Evolutionary conservation across 768 basidiomycete species (phyloP).

Genomic region (Melanogaster broomeanus): DNA sequence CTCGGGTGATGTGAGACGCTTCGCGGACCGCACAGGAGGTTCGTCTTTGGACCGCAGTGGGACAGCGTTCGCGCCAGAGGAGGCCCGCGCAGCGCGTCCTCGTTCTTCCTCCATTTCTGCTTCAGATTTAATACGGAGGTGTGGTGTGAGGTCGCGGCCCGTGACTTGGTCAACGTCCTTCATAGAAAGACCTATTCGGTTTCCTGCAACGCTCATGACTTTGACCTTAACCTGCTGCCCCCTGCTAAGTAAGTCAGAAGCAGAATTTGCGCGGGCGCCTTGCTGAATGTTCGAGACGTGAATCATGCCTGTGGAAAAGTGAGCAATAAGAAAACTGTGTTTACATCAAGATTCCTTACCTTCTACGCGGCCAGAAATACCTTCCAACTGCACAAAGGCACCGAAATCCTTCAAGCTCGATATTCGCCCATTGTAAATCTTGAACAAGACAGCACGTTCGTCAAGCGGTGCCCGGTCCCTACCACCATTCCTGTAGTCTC

Average conservation of each 20-base stretch:
- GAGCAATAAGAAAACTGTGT: neutral
- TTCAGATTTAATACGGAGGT: slow-evolving; percentile 91
- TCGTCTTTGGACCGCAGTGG: slow-evolving; percentile 63
- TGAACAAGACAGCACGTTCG: slow-evolving; percentile 86
- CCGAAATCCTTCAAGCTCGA: slow-evolving; percentile 92
- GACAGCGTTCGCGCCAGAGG: slow-evolving; percentile 85
- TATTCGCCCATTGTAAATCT: slow-evolving; percentile 90
- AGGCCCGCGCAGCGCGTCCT: slow-evolving; percentile 56
- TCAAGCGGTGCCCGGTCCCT: slow-evolving; percentile 51
- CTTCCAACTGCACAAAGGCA: slow-evolving; percentile 90
- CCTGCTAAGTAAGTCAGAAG: slow-evolving; percentile 82
- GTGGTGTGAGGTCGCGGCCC: slow-evolving; percentile 91
- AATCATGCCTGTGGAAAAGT: slow-evolving; percentile 75
- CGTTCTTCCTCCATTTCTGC: slow-evolving; percentile 90
- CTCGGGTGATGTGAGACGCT: slow-evolving; percentile 92
- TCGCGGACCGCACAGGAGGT: slow-evolving; percentile 69
- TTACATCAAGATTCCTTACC: slow-evolving; percentile 53
- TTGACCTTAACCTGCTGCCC: slow-evolving; percentile 92
- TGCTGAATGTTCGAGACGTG: slow-evolving; percentile 92
- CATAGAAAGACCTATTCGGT: slow-evolving; percentile 86
- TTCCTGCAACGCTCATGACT: slow-evolving; percentile 90
- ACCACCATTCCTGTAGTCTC: slow-evolving; percentile 42
- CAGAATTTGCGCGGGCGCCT: slow-evolving; percentile 82
- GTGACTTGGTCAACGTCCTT: slow-evolving; percentile 94
- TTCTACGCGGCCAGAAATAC: slow-evolving; percentile 82